phyloP scores from a whole-genome alignment of 257 asterid species.

The Solanum habrochaites region DNA sequence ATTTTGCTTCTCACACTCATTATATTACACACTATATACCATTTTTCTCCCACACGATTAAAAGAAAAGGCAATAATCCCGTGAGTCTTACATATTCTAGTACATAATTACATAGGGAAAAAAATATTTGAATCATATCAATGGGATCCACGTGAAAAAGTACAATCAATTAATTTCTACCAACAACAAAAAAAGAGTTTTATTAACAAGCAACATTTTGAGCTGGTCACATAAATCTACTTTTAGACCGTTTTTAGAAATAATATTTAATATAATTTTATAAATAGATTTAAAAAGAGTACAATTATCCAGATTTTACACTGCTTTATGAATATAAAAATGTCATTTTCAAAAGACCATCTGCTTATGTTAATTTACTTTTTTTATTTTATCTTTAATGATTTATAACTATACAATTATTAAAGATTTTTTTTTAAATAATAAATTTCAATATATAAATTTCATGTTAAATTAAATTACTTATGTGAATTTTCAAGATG shows the following conservation, averaged over 20 bases:
- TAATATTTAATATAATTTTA: no score
- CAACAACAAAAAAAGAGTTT: neutral
- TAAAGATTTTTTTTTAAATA: no score
- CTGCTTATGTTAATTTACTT: neutral
- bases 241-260: neutral
- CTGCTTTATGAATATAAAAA: no score
- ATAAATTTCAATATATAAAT: no score
- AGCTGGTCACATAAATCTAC: neutral
- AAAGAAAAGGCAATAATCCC: neutral
- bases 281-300: no score
- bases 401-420: no score
- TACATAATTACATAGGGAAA: neutral
- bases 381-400: accelerated
- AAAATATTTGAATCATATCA: neutral
- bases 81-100: neutral
- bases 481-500: neutral
- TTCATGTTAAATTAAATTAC: no score
- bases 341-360: no score
- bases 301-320: no score
- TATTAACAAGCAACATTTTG: neutral
- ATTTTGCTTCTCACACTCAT: neutral
- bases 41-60: neutral
- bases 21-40: neutral
- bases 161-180: neutral
- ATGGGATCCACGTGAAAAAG: neutral